These are phyloP conservation scores for Cladosporium halotolerans DNA, from an alignment of 2,329 filamentous ascomycete genomes.

Conservation along the genomic window DNA sequence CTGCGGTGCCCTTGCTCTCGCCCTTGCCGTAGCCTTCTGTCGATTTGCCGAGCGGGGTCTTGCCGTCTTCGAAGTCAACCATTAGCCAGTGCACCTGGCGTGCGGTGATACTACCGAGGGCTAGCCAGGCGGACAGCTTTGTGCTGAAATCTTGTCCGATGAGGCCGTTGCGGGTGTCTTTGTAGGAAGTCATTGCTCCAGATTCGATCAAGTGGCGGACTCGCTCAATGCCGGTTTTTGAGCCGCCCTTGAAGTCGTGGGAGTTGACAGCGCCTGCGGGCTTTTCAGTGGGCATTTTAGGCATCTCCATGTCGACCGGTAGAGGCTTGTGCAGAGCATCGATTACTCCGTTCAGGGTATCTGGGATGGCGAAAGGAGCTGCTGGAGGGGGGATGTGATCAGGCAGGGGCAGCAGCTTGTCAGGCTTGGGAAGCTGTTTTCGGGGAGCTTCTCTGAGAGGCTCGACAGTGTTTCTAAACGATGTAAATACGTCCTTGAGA, in stretches of 20 bases:
- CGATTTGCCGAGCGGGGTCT: conserved; percentile 32
- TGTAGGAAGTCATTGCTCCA: conserved; percentile 58
- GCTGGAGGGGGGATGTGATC: conserved; percentile 52
- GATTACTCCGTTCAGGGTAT: conserved; percentile 48
- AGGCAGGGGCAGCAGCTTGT: conserved; percentile 54
- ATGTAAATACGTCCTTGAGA: conserved; percentile 69
- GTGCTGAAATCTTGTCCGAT: conserved; percentile 66
- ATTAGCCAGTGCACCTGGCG: conserved; percentile 66
- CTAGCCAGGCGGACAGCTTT: conserved; percentile 67
- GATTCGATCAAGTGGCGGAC: conserved; percentile 55
- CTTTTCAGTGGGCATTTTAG: conserved; percentile 44
- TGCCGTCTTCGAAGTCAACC: conserved; percentile 62
- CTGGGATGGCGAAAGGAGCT: conserved; percentile 58
- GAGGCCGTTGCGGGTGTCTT: conserved; percentile 64
- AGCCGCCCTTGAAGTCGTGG: conserved; percentile 64
- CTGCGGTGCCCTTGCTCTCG: conserved; percentile 64
- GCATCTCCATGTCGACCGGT: conserved; percentile 41
- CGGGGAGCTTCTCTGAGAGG: conserved; percentile 62
- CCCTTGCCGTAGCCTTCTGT: conserved; percentile 59
- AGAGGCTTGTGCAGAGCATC: conserved; percentile 54
- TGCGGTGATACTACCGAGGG: conserved; percentile 65
- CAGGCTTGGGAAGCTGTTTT: conserved; percentile 48
- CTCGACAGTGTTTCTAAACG: conserved; percentile 66
- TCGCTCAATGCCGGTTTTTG: conserved; percentile 53
- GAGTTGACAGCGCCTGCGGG: conserved; percentile 52